Evolutionary conservation across 2,329 filamentous ascomycete species (phyloP).

Genomic region (Zymoseptoria crescenta): DNA sequence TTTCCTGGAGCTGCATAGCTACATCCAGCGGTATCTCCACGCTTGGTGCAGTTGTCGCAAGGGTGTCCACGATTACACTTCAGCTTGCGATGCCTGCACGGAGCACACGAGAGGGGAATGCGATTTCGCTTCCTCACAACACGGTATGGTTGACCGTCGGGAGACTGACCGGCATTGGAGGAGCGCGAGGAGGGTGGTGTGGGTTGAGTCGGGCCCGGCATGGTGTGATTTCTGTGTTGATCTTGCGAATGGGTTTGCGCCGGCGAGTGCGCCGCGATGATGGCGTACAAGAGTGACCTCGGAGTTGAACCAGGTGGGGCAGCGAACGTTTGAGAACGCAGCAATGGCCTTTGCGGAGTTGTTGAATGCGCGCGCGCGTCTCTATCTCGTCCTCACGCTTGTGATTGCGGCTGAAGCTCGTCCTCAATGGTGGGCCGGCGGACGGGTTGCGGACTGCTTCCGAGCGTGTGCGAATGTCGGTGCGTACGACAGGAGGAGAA

Average conservation of each 20-base stretch:
- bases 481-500: neutral
- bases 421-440: neutral
- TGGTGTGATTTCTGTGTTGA: neutral
- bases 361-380: neutral
- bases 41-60: slow-evolving; percentile 90
- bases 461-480: neutral
- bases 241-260: neutral
- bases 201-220: slow-evolving; percentile 34
- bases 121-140: slow-evolving; percentile 88
- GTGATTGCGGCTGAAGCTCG: neutral
- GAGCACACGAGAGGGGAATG: slow-evolving; percentile 82
- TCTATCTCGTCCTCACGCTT: neutral
- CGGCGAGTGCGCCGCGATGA: neutral
- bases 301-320: neutral
- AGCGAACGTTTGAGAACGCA: neutral
- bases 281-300: neutral
- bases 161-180: slow-evolving; percentile 69
- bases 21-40: slow-evolving; percentile 72
- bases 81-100: slow-evolving; percentile 87
- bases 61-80: slow-evolving; percentile 91
- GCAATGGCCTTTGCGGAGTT: neutral
- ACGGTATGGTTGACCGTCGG: slow-evolving; percentile 69
- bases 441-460: neutral
- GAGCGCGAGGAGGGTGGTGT: slow-evolving; percentile 72
- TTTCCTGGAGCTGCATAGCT: slow-evolving; percentile 65